Percentiles rank a stretch among this genome's conserved stretches.
Conservation (phyloP, 1,284 basidiomycete species). For the Phellopilus nigrolimitatus region DNA sequence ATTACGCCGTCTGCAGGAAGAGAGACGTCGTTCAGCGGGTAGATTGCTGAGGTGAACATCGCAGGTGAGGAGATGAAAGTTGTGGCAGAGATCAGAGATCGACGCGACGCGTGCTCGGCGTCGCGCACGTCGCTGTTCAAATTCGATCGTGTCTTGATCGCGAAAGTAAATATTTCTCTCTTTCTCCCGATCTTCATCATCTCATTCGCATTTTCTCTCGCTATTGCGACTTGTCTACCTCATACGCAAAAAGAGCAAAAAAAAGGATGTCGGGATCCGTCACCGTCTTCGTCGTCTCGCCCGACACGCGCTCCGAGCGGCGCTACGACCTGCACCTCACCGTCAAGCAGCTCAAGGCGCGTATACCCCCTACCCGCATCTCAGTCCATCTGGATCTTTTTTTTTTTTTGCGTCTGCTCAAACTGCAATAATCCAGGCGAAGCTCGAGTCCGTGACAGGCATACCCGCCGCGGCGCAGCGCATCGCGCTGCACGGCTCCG, state of each 20-base stretch:
- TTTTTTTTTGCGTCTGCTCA: conserved; percentile 2
- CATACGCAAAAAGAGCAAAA: neutral
- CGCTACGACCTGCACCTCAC: conserved; percentile 71
- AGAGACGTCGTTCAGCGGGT: conserved; percentile 5
- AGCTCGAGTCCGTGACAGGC: conserved; percentile 89
- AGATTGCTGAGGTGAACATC: neutral
- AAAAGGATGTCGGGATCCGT: conserved; percentile 48
- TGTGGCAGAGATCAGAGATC: neutral
- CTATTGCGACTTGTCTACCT: too few relatives aligned
- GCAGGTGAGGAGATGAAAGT: neutral
- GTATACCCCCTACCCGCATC: conserved; percentile 2
- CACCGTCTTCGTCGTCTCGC: conserved; percentile 76
- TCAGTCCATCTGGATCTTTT: neutral
- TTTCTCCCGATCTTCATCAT: too few relatives aligned
- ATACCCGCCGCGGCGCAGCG: conserved; percentile 71
- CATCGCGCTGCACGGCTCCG: conserved; percentile 60
- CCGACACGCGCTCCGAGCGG: conserved; percentile 84
- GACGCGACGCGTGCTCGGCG: neutral
- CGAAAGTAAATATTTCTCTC: too few relatives aligned
- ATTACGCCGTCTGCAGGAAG: conserved; percentile 19
- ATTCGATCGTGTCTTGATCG: too few relatives aligned
- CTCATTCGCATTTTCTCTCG: too few relatives aligned
- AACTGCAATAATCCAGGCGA: conserved; percentile 62
- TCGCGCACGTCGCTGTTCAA: neutral
- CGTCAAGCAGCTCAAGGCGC: conserved; percentile 76